phyloP scores from a whole-genome alignment of 192 early-diverging fungal species.

The Coemansia sp. region DNA sequence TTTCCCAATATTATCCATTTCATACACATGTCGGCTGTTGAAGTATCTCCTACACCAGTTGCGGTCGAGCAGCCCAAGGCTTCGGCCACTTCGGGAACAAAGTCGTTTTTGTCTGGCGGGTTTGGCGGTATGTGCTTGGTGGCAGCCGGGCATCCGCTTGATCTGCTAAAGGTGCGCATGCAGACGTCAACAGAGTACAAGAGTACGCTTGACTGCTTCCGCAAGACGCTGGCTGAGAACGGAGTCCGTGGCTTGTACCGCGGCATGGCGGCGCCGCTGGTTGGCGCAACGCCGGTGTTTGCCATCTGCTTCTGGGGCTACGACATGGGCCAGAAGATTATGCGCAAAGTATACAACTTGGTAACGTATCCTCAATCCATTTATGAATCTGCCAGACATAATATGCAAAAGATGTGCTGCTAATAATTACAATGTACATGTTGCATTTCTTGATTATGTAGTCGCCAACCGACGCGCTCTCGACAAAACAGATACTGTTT shows the following conservation, averaged over 20 bases:
- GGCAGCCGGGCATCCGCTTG: conserved; percentile 74
- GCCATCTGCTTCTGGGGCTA: conserved; percentile 89
- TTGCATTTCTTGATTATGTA: conserved; percentile 9
- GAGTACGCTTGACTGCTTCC: conserved; percentile 86
- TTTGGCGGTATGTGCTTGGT: conserved; percentile 87
- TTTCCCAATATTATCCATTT: not conserved
- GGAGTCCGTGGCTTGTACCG: conserved; percentile 92
- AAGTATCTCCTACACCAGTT: conserved; percentile 6
- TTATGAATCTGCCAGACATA: conserved; percentile 9
- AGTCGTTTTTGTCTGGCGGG: conserved; percentile 92
- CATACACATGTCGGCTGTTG: conserved; percentile 23
- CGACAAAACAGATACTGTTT: conserved; percentile 77
- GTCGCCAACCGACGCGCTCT: conserved; percentile 47
- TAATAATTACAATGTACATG: not conserved
- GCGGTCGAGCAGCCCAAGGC: conserved; percentile 13
- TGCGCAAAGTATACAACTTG: conserved; percentile 43
- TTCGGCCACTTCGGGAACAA: conserved; percentile 51
- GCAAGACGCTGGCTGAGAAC: conserved; percentile 86
- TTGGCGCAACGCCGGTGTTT: conserved; percentile 95
- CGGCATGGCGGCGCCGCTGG: conserved; percentile 90
- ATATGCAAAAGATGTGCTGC: not conserved
- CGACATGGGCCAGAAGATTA: conserved; percentile 53
- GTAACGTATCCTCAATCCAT: conserved; percentile 18
- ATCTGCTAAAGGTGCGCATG: conserved; percentile 92
- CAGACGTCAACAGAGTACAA: conserved; percentile 89